These are phyloP conservation scores for Aspergillus hiratsukae DNA, from an alignment of 2,329 filamentous ascomycete species.

Conservation along the genomic window DNA sequence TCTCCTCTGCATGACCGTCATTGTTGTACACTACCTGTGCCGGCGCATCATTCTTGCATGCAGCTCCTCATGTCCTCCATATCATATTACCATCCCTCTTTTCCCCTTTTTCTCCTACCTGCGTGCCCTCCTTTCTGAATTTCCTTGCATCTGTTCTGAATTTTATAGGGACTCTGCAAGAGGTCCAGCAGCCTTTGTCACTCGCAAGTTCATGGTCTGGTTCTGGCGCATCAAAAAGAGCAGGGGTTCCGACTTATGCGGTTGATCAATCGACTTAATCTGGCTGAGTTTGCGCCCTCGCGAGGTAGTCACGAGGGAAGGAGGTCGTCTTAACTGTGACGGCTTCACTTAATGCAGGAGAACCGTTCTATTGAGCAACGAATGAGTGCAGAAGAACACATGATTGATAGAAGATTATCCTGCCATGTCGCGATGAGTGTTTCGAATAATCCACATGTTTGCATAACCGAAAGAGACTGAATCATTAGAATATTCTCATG, in stretches of 20 bases:
- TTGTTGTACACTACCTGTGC: conserved; percentile 31
- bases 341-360: conserved; percentile 13
- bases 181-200: conserved; percentile 10
- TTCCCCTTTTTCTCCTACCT: conserved; percentile 17
- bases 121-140: conserved; percentile 18
- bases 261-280: conserved; percentile 28
- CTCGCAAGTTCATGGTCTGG: conserved; percentile 20
- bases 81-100: conserved; percentile 14
- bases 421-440: conserved; percentile 1
- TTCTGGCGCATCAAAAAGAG: conserved; percentile 34
- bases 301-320: conserved; percentile 25
- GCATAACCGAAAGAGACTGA: not conserved
- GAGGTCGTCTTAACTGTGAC: conserved; percentile 5
- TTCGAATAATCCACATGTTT: conserved; percentile 5
- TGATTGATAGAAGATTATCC: conserved; percentile 6
- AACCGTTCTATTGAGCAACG: conserved; percentile 18
- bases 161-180: conserved; percentile 1
- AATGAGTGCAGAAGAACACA: conserved; percentile 12
- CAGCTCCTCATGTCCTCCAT: conserved; percentile 8
- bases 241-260: conserved; percentile 27
- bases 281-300: conserved; percentile 26
- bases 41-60: conserved; percentile 19
- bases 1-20: conserved; percentile 27
- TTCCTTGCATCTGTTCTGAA: conserved; percentile 5
- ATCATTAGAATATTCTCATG: not conserved